Evolutionary conservation across 495 filamentous ascomycete genomes (phyloP), one percentile per base, ranked within the genome.

Genomic region (Rostrohypoxylon terebratum): DNA sequence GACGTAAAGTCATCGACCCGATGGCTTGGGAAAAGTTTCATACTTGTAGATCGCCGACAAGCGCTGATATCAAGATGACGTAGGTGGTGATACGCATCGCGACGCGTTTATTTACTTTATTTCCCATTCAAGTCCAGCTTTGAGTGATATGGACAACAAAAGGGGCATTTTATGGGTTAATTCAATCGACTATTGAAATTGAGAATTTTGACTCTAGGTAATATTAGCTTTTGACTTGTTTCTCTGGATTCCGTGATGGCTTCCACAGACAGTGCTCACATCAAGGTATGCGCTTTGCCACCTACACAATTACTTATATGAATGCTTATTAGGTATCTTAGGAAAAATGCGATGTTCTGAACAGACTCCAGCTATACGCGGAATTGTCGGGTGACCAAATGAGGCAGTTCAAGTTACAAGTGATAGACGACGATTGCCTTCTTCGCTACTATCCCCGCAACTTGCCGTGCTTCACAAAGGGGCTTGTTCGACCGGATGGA

Each of bases 71-170:
- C 16, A 18, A 21, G 45, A 48, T 48, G 45, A 48, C 45, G 45
- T 48, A 20, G 45, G 4, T 48, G 21, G 10, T 23, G 20, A 16
- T 9, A 20, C 0, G 7, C 16, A 48, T 48, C 45, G 45, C 45
- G 45, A 48, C 16, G 45, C 45, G 45, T 48, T 48, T 48, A 48
- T 48, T 48, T 20, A 48, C 45, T 48, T 48, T 11, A 48, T 20
- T 48, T 48, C 18, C 45, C 10, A 48, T 21, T 48, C 23, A 48
- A 48, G 45, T 48, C 18, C 16, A 48, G 7, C n/a, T 48, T 10
- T 20, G 45, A 20, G 5, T 7, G 8, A 16, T 20, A 7, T 21
- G 3, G 16, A 10, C 10, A 7, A 6, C 6, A 18, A 23, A 20
- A 48, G n/a, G n/a, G n/a, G n/a, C n/a, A n/a, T 1, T 48, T 48